Base-by-base conservation (phyloP, 2,329 filamentous ascomycete genomes). In the Erysiphe neolycopersici region DNA sequence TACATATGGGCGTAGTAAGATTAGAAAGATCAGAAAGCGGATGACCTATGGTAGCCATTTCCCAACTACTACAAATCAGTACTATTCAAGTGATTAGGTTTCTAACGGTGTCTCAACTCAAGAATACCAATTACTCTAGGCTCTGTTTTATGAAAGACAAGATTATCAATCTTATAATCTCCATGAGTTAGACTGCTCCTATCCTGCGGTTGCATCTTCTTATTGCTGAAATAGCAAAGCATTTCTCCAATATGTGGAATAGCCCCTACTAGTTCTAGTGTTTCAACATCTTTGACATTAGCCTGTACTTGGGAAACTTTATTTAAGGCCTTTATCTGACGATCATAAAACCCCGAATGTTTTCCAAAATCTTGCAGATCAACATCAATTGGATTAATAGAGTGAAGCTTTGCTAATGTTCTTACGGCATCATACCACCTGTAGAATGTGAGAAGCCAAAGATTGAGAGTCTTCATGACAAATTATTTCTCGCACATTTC, bases 31-130 rank as follows among this genome's bases (percentile, higher is more conserved):
- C 89, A 5, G 80, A 87, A 18, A 95, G 69, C 1, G 89, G 89
- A 59, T 98, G 87, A n/a, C 89, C 89, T 44, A 94, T 76, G 0
- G 89, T 95, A 32, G 83, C 84, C 83, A 98, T 93, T 64, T 95
- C 89, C 87, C 87, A 95, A 62, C 69, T 73, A 17, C 18, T 22
- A 6, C 10, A 17, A 40, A 32, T 17, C 11, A 17, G 19, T n/a
- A 43, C 14, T 29, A 29, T 16, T 22, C n/a, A 38, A 16, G 6
- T 5, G n/a, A 14, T n/a, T 16, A 6, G 4, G 13, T n/a, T n/a
- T 30, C 16, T 6, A 18, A 22, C n/a, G 6, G 9, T 41, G 13
- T 29, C n/a, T 31, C 57, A 60, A 79, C 70, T 98, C 89, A 5
- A 95, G 63, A 44, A 95, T 84, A 4, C 87, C 89, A 60, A 95